Evolutionary conservation across 2,329 filamentous ascomycete species (phyloP).

Genomic region (Penicillium psychrosexuale): DNA sequence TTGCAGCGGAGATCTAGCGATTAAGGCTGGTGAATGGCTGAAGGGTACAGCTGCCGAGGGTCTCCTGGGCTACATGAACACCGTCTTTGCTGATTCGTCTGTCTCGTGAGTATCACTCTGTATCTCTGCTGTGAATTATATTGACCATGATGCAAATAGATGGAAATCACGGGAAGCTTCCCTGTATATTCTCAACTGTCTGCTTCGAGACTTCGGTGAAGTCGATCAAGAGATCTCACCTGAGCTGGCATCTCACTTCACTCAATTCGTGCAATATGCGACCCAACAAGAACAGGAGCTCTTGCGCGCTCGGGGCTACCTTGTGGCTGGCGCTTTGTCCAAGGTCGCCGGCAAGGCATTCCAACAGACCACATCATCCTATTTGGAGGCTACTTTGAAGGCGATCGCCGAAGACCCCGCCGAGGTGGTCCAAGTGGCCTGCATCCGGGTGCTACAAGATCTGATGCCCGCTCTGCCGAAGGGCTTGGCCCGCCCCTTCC

Average conservation of each 20-base stretch:
- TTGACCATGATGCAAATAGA: constrained; percentile 33
- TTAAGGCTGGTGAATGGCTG: constrained; percentile 91
- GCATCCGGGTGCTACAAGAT: constrained; percentile 78
- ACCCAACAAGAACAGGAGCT: constrained; percentile 70
- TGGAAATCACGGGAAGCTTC: constrained; percentile 74
- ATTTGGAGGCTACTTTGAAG: constrained; percentile 62
- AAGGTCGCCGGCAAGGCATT: constrained; percentile 61
- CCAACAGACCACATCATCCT: constrained; percentile 37
- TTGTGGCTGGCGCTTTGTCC: constrained; percentile 77
- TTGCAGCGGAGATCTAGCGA: constrained; percentile 84
- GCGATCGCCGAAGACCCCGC: constrained; percentile 72
- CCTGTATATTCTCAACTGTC: constrained; percentile 79
- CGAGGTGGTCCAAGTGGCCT: constrained; percentile 88
- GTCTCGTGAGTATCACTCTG: constrained; percentile 30
- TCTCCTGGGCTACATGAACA: constrained; percentile 71
- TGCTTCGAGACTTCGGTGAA: constrained; percentile 80
- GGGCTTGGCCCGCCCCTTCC: constrained; percentile 53
- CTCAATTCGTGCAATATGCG: constrained; percentile 75
- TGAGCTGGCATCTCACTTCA: constrained; percentile 68
- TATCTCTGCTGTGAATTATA: background rate
- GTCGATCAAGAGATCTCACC: constrained; percentile 67
- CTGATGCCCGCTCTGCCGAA: constrained; percentile 56
- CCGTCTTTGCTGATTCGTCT: constrained; percentile 59
- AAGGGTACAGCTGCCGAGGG: constrained; percentile 72
- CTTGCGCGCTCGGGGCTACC: constrained; percentile 78